Evolutionary conservation across 1,284 basidiomycete genomes (phyloP).

Genomic region (Filobasidium uniguttulatum): DNA sequence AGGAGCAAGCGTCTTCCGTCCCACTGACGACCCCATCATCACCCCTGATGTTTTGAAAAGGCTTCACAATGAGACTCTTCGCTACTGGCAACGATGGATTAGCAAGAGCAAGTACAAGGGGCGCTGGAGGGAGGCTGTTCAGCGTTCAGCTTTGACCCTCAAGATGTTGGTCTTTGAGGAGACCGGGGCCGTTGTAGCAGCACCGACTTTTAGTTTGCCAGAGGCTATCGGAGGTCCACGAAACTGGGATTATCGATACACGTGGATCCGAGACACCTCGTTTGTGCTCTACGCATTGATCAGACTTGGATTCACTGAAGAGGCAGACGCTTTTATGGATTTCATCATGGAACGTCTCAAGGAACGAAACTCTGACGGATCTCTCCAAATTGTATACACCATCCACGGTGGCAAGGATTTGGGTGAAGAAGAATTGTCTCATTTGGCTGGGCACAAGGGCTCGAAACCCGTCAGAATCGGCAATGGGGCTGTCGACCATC

Average conservation of each 20-base stretch:
- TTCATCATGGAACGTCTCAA: conserved; percentile 71
- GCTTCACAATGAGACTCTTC: conserved; percentile 52
- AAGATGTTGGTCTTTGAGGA: conserved; percentile 39
- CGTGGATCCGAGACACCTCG: conserved; percentile 67
- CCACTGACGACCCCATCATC: conserved; percentile 48
- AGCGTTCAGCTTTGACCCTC: conserved; percentile 68
- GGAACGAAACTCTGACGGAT: conserved; percentile 66
- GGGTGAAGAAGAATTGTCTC: conserved; percentile 65
- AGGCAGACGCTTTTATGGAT: conserved; percentile 59
- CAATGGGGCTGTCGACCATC: conserved; percentile 75
- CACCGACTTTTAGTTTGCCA: conserved; percentile 81
- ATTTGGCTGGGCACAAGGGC: conserved; percentile 74
- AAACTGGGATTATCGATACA: conserved; percentile 52
- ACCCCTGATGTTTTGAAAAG: conserved; percentile 49
- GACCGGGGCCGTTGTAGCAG: conserved; percentile 66
- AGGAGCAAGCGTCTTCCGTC: conserved; percentile 44
- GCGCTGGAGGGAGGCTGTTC: conserved; percentile 84
- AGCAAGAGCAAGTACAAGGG: conserved; percentile 55
- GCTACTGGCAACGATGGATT: conserved; percentile 82
- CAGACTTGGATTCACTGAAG: conserved; percentile 75
- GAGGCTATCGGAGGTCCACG: conserved; percentile 76
- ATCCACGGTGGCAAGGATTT: conserved; percentile 55
- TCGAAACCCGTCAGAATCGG: conserved; percentile 52
- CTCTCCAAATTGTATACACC: conserved; percentile 59
- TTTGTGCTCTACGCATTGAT: conserved; percentile 86